These are phyloP conservation scores for Chaetoceros muelleri DNA, from an alignment of 108 stramenopile genomes.

Conservation along the genomic window DNA sequence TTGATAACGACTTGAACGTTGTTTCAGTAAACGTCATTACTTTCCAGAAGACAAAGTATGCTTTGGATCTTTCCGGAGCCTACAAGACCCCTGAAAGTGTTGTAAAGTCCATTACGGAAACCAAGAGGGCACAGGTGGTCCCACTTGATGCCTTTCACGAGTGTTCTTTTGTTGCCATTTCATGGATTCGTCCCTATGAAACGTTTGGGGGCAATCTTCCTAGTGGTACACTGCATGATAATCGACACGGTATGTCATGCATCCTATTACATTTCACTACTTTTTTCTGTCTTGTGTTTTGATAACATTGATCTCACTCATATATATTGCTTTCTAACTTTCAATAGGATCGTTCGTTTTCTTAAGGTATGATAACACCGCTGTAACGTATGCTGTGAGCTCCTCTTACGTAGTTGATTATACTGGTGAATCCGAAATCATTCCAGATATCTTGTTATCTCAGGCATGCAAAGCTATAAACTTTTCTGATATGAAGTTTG, in stretches of 20 bases:
- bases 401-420: background rate
- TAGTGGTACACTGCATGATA: background rate
- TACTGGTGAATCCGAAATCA: background rate
- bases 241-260: too few relatives aligned
- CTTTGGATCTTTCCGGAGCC: background rate
- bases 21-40: background rate
- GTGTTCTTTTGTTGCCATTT: background rate
- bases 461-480: background rate
- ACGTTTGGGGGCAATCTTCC: background rate
- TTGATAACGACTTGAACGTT: background rate
- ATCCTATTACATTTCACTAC: too few relatives aligned
- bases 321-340: too few relatives aligned
- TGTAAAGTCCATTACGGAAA: background rate
- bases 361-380: background rate
- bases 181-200: background rate
- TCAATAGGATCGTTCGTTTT: background rate
- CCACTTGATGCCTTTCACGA: background rate
- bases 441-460: background rate
- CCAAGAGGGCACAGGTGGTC: background rate
- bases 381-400: background rate
- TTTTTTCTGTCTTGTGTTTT: too few relatives aligned
- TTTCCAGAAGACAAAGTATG: background rate
- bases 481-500: background rate
- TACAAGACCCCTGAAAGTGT: background rate
- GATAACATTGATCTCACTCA: too few relatives aligned